Percentiles rank a stretch among this genome's conserved stretches.
phyloP scores from a whole-genome alignment of 2,329 filamentous ascomycete genomes.

The Pyricularia grisea region DNA sequence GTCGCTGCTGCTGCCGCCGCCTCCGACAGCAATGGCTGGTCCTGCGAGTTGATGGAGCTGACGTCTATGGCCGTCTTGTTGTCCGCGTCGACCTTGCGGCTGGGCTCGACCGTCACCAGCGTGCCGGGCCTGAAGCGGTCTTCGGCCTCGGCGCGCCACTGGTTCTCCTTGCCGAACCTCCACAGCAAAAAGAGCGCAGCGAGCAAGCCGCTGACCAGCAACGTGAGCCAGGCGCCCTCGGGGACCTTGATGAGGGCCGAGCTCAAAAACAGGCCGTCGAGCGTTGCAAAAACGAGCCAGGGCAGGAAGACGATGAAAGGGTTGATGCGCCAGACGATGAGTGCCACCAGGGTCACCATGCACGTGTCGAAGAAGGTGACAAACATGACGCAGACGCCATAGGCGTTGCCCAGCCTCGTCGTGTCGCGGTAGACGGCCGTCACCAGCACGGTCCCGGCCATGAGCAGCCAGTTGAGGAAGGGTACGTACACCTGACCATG shows the following conservation, averaged over 20 bases:
- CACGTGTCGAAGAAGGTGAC: conserved; percentile 72
- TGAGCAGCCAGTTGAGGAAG: conserved; percentile 64
- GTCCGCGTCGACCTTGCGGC: background rate
- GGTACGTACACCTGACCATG: conserved; percentile 70
- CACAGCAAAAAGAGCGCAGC: conserved; percentile 61
- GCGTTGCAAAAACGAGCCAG: conserved; percentile 53
- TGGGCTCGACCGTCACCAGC: conserved; percentile 17
- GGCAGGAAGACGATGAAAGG: conserved; percentile 49
- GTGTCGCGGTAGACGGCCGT: conserved; percentile 58
- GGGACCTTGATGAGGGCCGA: conserved; percentile 65
- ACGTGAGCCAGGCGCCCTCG: conserved; percentile 69
- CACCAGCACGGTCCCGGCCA: conserved; percentile 62
- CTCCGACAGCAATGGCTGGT: background rate
- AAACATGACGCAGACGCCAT: conserved; percentile 71
- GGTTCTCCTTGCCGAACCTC: conserved; percentile 70
- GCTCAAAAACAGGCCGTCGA: conserved; percentile 63
- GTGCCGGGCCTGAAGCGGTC: conserved; percentile 45
- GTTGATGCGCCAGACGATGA: conserved; percentile 59
- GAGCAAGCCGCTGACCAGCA: conserved; percentile 54
- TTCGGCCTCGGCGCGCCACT: conserved; percentile 61
- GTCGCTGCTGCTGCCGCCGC: background rate
- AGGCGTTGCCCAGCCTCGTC: conserved; percentile 61
- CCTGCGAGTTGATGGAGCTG: background rate
- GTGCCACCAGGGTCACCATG: conserved; percentile 62
- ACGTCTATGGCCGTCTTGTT: conserved; percentile 23